Percentiles rank a stretch among this genome's conserved stretches.
Conservation (phyloP, 495 filamentous ascomycete species). For the Paragyromitra xinjiangensis region DNA sequence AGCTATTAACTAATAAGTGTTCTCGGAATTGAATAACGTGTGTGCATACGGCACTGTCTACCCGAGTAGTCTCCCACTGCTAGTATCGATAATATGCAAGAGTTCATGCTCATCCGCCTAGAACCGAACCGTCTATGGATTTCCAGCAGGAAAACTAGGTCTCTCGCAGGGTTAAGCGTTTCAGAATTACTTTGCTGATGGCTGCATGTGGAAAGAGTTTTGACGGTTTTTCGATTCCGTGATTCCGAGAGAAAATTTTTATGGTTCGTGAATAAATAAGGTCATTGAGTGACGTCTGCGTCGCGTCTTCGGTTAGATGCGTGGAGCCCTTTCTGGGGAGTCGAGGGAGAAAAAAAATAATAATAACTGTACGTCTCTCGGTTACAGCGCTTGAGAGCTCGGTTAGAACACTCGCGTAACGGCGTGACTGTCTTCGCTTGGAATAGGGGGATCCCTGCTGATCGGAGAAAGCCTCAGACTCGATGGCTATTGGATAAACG, state of each 20-base stretch:
- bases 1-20: not conserved
- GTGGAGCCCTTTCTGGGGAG: slow-evolving; percentile 18
- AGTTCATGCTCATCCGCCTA: not conserved
- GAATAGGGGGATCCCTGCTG: slow-evolving; percentile 13
- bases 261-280: slow-evolving; percentile 30
- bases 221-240: slow-evolving; percentile 34
- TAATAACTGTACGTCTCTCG: slow-evolving; percentile 10
- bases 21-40: not conserved
- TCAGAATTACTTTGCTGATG: not conserved
- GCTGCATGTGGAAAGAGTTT: slow-evolving; percentile 5
- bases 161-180: slow-evolving; percentile 3
- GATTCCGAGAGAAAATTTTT: slow-evolving; percentile 19
- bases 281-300: slow-evolving; percentile 16
- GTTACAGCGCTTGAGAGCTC: slow-evolving; percentile 37
- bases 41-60: not conserved
- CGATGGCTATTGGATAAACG: slow-evolving; percentile 9
- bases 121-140: slow-evolving; percentile 1
- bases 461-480: not conserved
- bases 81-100: not conserved
- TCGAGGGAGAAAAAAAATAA: not conserved
- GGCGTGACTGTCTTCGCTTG: slow-evolving; percentile 40
- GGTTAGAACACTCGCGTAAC: slow-evolving; percentile 37
- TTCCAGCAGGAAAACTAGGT: not conserved
- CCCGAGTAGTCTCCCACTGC: not conserved
- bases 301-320: slow-evolving; percentile 24